Base-by-base conservation (phyloP, 2,329 filamentous ascomycete genomes). In the Bipolaris gigantea region DNA sequence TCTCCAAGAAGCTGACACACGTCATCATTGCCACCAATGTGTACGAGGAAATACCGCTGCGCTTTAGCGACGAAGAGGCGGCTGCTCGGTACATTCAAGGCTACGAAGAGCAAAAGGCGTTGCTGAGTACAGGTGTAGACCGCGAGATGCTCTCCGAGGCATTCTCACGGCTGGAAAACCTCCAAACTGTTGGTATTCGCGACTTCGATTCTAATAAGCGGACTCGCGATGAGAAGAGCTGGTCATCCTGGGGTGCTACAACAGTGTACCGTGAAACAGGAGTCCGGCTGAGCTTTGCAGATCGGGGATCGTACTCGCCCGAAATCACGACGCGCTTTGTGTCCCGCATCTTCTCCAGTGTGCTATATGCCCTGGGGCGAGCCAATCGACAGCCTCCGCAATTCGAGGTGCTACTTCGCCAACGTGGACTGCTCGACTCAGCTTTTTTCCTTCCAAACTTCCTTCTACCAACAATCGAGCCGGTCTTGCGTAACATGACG, bases 111-210 rank as follows among this genome's bases (percentile, higher is more conserved):
- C 73, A 64, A 27, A 41, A 50, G 19, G 61, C 63, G 5, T 45
- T 79, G 4, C 15, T 75, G 6, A 55, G 56, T 25, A 79, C 77
- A 0, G 83, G 84, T 0, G 65, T 74, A 1, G 81, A 83, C 21
- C 68, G 77, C 1, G 76, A 80, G 6, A 78, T 88, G 77, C 78
- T 89, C 15, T 73, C 76, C 0, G 77, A 83, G 30, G 85, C 85
- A 2, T 82, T 89, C 48, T 62, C 69, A 9, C 79, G 81, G 32
- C 75, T 89, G 4, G 65, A 70, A 0, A 83, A 83, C 49, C 78
- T 88, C 5, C 72, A 81, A 27, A 82, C 79, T 0, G 68, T 89
- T 13, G 81, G 83, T 21, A 73, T 89, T 21, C 80, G 86, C 16
- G 83, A 88, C 64, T 87, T 83, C 70, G 75, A 81, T 63, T 81